A percentile compares a stretch with the other conserved stretches of the same genome.
Evolutionary conservation across 2,329 filamentous ascomycete genomes (phyloP).

Genomic region (Colletotrichum noveboracense): DNA sequence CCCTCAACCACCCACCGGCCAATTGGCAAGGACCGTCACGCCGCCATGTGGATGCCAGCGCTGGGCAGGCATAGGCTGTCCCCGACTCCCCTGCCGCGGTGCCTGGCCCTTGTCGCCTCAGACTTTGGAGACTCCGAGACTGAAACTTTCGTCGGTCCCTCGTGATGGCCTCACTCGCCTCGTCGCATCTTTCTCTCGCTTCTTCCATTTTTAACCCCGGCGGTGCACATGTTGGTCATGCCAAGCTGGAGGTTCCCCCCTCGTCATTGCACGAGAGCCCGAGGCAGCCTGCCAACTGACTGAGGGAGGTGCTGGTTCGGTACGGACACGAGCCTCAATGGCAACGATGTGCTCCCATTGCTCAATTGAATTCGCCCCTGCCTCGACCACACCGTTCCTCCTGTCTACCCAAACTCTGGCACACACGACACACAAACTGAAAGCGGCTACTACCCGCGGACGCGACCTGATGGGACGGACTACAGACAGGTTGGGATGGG

Average conservation of each 20-base stretch:
- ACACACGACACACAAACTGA: not conserved
- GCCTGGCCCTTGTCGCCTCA: conserved; percentile 15
- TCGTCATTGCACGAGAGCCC: not conserved
- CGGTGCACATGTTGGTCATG: not conserved
- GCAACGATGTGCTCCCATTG: not conserved
- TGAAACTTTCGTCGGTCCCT: conserved; percentile 19
- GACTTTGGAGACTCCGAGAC: conserved; percentile 2
- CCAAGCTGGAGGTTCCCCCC: not conserved
- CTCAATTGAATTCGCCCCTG: not conserved
- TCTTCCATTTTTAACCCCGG: not conserved
- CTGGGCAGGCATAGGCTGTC: not conserved
- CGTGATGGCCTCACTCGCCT: conserved; percentile 17
- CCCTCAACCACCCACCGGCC: not conserved
- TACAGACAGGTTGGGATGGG: not conserved
- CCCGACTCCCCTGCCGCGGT: not conserved
- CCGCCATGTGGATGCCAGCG: not conserved
- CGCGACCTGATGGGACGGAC: not conserved
- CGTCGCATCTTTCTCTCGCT: conserved; percentile 8
- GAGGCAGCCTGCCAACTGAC: not conserved
- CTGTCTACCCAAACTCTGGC: not conserved
- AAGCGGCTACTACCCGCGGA: not conserved
- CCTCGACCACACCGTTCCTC: not conserved
- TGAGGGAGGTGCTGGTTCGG: too few relatives aligned
- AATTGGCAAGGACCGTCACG: not conserved
- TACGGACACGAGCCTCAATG: not conserved